These are phyloP conservation scores for Colletotrichum liriopes DNA, from an alignment of 2,329 filamentous ascomycete genomes.

Conservation along the genomic window DNA sequence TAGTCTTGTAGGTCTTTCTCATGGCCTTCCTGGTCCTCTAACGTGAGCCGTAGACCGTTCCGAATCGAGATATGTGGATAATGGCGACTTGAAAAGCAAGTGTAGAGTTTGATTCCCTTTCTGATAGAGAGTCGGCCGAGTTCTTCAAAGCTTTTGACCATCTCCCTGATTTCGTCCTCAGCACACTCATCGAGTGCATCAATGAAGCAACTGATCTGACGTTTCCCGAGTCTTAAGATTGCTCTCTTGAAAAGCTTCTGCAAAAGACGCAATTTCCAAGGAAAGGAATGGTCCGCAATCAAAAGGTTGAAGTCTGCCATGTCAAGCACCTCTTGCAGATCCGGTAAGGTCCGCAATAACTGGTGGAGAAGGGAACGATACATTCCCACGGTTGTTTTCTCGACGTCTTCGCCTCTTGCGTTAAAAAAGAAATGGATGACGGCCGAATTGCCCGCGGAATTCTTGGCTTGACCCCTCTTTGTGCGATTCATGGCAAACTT, in stretches of 20 bases:
- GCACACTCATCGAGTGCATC: constrained; percentile 67
- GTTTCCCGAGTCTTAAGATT: constrained; percentile 25
- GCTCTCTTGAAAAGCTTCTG: background rate
- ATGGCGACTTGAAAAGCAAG: constrained; percentile 64
- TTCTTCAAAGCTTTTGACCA: constrained; percentile 61
- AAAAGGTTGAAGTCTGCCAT: too few species aligned
- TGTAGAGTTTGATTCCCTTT: constrained; percentile 44
- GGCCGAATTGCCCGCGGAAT: constrained; percentile 9
- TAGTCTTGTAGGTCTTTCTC: constrained; percentile 47
- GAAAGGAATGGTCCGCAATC: accelerated
- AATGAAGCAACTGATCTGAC: constrained; percentile 48
- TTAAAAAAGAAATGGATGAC: constrained; percentile 43
- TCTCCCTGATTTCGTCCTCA: constrained; percentile 57
- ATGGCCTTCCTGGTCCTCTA: constrained; percentile 50
- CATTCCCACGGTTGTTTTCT: constrained; percentile 33
- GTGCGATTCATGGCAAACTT: constrained; percentile 52
- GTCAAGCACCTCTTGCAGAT: background rate
- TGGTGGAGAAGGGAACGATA: constrained; percentile 40
- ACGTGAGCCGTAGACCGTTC: constrained; percentile 33
- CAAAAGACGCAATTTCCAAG: background rate
- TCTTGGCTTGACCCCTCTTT: constrained; percentile 37
- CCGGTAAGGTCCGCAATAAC: constrained; percentile 8
- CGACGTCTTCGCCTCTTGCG: constrained; percentile 33
- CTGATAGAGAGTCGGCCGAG: constrained; percentile 47
- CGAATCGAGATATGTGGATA: constrained; percentile 53